Evolutionary conservation across 139 green algal species (phyloP).

Genomic region (Closterium sp.): DNA sequence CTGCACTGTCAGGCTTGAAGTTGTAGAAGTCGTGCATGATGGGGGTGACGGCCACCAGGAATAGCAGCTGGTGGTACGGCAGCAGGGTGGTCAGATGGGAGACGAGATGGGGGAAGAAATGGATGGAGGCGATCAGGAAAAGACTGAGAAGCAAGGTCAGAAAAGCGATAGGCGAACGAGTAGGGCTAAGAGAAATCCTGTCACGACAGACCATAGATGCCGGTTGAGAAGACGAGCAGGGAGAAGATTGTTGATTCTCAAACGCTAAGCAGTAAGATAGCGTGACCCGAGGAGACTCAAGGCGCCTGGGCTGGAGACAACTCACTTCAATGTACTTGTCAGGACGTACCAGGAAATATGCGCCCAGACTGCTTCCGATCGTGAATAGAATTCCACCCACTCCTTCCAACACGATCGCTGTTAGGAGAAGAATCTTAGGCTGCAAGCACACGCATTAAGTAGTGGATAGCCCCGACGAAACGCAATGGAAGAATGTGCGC

Average conservation of each 20-base stretch:
- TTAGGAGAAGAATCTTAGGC: conserved; percentile 31
- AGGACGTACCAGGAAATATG: conserved; percentile 40
- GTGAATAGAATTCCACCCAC: conserved; percentile 46
- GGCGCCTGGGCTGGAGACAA: too few relatives aligned
- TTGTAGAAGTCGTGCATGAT: conserved; percentile 53
- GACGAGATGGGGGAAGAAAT: neutral
- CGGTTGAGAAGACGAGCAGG: neutral
- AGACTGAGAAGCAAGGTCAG: neutral
- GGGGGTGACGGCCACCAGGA: conserved; percentile 32
- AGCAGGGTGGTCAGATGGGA: neutral
- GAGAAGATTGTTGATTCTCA: too few relatives aligned
- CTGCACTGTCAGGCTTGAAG: conserved; percentile 22
- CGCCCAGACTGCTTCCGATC: conserved; percentile 37
- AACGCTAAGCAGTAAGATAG: too few relatives aligned
- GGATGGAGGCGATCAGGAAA: neutral
- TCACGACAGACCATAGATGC: neutral
- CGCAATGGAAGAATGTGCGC: neutral
- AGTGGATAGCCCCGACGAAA: too few relatives aligned
- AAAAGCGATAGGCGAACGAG: too few relatives aligned
- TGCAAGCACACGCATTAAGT: neutral
- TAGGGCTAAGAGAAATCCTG: neutral
- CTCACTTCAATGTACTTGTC: too few relatives aligned
- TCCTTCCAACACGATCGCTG: conserved; percentile 30
- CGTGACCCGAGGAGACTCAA: too few relatives aligned
- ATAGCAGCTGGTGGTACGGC: conserved; percentile 20